These are phyloP conservation scores for Apiospora pterosperma DNA, from an alignment of 2,329 filamentous ascomycete genomes.

Conservation along the genomic window DNA sequence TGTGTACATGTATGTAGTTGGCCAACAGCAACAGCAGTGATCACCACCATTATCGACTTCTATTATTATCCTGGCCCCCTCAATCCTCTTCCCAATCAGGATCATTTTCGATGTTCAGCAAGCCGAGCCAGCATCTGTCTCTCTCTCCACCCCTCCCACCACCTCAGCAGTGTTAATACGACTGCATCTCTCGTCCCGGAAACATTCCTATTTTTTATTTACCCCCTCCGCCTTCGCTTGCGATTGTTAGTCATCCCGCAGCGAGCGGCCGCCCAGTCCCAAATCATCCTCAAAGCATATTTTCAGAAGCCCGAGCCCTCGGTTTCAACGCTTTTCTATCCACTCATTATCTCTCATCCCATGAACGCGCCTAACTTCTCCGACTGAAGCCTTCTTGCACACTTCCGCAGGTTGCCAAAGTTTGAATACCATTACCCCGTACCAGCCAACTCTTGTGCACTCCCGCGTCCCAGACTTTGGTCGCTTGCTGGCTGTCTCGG, in stretches of 20 bases:
- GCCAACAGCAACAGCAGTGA: background rate
- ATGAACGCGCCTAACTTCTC: background rate
- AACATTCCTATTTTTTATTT: background rate
- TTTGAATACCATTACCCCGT: background rate
- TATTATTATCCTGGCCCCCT: slow-evolving; percentile 2
- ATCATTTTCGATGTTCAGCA: background rate
- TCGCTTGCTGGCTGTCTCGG: slow-evolving; percentile 4
- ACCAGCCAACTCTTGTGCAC: background rate
- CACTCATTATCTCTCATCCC: background rate
- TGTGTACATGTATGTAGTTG: background rate
- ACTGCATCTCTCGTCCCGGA: background rate
- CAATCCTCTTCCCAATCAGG: background rate
- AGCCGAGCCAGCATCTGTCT: background rate
- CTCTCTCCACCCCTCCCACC: background rate
- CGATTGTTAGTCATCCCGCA: background rate
- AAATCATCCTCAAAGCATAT: background rate
- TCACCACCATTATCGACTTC: background rate
- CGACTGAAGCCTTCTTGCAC: background rate
- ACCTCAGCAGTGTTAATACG: background rate
- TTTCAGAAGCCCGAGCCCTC: background rate
- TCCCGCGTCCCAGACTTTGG: slow-evolving; percentile 1
- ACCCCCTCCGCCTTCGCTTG: background rate
- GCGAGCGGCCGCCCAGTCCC: too few species aligned
- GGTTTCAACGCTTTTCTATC: background rate
- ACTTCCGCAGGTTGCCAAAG: background rate